Conservation (phyloP, 176 grass and related monocot species). For the Rhipidocladum racemiflorum region DNA sequence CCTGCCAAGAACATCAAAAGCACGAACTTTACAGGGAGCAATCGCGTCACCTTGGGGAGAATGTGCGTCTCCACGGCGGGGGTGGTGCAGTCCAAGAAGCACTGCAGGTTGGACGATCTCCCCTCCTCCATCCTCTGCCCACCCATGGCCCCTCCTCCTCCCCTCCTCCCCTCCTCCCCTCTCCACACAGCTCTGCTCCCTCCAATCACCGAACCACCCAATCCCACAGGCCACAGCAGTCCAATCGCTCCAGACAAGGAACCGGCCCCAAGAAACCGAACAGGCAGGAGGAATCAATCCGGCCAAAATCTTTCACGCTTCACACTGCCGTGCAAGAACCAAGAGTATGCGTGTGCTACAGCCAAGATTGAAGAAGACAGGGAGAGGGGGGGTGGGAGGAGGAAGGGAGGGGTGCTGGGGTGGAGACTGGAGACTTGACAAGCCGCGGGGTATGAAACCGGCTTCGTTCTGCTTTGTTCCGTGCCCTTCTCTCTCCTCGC, state of each 20-base stretch:
- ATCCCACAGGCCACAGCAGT: not conserved
- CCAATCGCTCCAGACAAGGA: constrained; percentile 9
- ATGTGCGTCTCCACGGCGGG: constrained; percentile 58
- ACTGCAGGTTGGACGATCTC: constrained; percentile 59
- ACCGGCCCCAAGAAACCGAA: constrained; percentile 16
- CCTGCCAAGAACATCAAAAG: not conserved
- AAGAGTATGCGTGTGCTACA: not conserved
- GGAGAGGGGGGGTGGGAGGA: not conserved
- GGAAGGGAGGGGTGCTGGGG: not conserved
- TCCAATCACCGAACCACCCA: not conserved
- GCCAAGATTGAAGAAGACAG: not conserved
- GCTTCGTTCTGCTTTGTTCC: constrained; percentile 34
- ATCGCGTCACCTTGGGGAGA: constrained; percentile 57
- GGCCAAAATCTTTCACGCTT: not conserved
- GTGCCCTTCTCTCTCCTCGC: not conserved
- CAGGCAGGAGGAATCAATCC: not conserved
- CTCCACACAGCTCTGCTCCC: not conserved
- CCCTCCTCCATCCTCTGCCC: constrained; percentile 29
- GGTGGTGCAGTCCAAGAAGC: constrained; percentile 75
- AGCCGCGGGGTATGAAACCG: constrained; percentile 31
- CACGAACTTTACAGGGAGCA: not conserved
- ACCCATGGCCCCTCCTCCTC: constrained; percentile 26
- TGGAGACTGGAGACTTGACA: not conserved
- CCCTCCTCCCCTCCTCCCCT: not conserved
- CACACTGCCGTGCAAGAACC: not conserved